Conservation (phyloP, 352 stramenopile genomes). For the Phytopythium kandeliae region DNA sequence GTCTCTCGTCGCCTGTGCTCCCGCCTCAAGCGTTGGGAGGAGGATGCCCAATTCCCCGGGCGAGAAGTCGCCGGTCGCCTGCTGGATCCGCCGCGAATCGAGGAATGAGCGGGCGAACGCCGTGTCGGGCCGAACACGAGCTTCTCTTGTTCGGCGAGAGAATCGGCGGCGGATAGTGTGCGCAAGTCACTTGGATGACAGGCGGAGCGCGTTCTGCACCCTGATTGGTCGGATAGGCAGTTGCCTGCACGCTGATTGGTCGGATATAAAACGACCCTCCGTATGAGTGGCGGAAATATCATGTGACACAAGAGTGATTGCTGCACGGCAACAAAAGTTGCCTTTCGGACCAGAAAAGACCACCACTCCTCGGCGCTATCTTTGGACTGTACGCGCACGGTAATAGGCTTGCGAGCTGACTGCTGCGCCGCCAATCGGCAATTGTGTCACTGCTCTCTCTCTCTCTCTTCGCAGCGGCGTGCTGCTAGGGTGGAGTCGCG, state of each 20-base stretch:
- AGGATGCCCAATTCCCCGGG: too few species aligned
- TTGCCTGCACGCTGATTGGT: not conserved
- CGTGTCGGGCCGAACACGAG: conserved; percentile 1
- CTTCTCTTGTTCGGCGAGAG: conserved; percentile 1
- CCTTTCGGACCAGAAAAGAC: conserved; percentile 4
- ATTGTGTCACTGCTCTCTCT: too few species aligned
- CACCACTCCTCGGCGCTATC: too few species aligned
- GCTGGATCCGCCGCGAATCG: not conserved
- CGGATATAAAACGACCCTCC: not conserved
- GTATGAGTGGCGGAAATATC: conserved; percentile 4
- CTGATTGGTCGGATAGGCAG: too few species aligned
- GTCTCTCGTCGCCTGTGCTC: not conserved
- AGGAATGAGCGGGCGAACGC: not conserved
- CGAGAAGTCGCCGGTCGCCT: not conserved
- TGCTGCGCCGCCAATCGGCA: too few species aligned
- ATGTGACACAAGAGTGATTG: too few species aligned
- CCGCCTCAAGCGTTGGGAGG: too few species aligned
- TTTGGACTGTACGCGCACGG: too few species aligned
- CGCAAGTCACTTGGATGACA: conserved; percentile 1
- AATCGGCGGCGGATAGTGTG: conserved; percentile 3
- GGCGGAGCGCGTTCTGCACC: not conserved
- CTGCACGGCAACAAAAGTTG: conserved; percentile 3
- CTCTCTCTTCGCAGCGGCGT: too few species aligned
- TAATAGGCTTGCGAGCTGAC: too few species aligned
- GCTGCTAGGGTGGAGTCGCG: too few species aligned